These are phyloP conservation scores for Penicillium occitanis DNA, from an alignment of 2,329 filamentous ascomycete species.

Conservation along the genomic window DNA sequence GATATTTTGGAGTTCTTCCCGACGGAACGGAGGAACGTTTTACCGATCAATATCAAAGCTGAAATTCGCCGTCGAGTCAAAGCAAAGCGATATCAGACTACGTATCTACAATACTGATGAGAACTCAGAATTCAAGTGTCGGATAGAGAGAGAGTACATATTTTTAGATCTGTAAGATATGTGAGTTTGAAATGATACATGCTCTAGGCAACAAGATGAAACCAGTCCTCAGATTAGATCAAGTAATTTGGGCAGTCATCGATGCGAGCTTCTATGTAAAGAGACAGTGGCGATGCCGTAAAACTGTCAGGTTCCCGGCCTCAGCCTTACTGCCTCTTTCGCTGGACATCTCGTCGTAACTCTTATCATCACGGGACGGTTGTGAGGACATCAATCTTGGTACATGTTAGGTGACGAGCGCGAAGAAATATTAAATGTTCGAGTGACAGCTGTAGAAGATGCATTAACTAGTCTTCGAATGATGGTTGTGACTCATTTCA, in stretches of 20 bases:
- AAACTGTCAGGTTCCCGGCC: conserved; percentile 26
- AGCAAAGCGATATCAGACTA: neutral
- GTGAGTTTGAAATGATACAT: neutral
- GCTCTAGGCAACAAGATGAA: neutral
- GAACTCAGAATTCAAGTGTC: neutral
- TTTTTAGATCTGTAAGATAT: neutral
- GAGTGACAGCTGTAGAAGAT: neutral
- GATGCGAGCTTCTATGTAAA: conserved; percentile 25
- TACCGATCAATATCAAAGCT: neutral
- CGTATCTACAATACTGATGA: neutral
- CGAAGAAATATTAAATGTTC: neutral
- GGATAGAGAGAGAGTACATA: neutral
- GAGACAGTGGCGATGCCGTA: conserved; percentile 24
- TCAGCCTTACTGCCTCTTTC: conserved; percentile 27
- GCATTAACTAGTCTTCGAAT: neutral
- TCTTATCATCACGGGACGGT: conserved; percentile 38
- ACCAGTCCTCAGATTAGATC: conserved; percentile 59
- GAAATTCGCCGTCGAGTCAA: neutral
- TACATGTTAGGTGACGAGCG: neutral
- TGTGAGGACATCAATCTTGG: neutral
- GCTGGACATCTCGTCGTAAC: conserved; percentile 27
- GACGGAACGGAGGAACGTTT: neutral
- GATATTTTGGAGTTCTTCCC: neutral
- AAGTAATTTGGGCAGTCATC: conserved; percentile 55
- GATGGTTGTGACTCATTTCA: neutral